phyloP scores from a whole-genome alignment of 257 asterid species.

The Gardenia jasminoides region DNA sequence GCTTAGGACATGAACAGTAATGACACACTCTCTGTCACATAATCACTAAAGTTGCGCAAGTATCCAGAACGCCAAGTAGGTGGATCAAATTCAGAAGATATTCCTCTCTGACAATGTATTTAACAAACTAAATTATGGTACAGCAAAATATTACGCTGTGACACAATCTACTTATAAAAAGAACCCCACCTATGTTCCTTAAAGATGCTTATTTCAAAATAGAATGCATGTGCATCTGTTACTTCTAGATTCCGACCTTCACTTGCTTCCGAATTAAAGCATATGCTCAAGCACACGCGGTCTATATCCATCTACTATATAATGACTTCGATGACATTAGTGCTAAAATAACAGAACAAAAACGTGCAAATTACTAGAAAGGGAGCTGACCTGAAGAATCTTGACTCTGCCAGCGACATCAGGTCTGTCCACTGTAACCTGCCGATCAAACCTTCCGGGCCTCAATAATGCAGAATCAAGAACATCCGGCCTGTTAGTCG shows the following conservation, averaged over 20 bases:
- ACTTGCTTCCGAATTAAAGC: background rate
- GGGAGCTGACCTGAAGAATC: constrained; percentile 73
- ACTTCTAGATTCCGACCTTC: background rate
- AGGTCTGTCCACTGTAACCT: constrained; percentile 94
- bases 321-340: background rate
- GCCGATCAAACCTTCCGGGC: constrained; percentile 97
- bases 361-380: background rate
- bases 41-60: background rate
- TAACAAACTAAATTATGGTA: background rate
- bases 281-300: background rate
- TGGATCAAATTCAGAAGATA: background rate
- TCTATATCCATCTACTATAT: background rate
- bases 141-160: background rate
- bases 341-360: background rate
- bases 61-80: background rate
- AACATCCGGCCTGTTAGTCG: constrained; percentile 94
- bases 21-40: background rate
- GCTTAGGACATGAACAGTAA: background rate
- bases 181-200: background rate
- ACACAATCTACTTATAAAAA: background rate
- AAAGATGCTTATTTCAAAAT: background rate
- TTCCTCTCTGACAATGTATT: background rate
- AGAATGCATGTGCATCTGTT: background rate
- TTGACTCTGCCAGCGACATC: constrained; percentile 97
- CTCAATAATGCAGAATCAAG: constrained; percentile 92